Percentiles rank a stretch among this genome's conserved stretches.
Conservation (phyloP, 164 flowering plant genomes). For the Sextonia rubra region DNA sequence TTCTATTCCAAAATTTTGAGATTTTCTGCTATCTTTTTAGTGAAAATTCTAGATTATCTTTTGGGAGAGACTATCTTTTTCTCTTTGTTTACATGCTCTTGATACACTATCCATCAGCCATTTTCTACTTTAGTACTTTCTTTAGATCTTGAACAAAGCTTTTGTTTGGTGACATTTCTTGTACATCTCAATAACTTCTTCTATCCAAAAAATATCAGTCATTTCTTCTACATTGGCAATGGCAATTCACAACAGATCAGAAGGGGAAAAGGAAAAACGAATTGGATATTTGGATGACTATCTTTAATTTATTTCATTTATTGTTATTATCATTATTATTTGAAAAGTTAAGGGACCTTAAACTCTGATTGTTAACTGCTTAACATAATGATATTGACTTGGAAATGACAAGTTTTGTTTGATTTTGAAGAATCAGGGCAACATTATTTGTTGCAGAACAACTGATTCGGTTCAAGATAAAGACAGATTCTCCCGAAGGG, state of each 20-base stretch:
- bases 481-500: constrained; percentile 45
- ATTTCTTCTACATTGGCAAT: background rate
- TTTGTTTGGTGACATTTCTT: too few species aligned
- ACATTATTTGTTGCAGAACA: constrained; percentile 40
- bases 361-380: background rate
- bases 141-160: too few species aligned
- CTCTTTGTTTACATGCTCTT: too few species aligned
- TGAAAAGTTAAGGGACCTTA: background rate
- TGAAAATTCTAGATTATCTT: too few species aligned
- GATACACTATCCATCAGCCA: too few species aligned
- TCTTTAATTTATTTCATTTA: background rate
- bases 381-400: background rate
- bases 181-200: too few species aligned
- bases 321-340: too few species aligned
- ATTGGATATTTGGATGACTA: background rate
- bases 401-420: background rate
- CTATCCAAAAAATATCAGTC: too few species aligned
- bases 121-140: too few species aligned
- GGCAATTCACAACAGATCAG: background rate
- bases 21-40: too few species aligned
- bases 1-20: too few species aligned
- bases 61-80: too few species aligned
- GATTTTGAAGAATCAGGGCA: constrained; percentile 30
- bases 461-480: constrained; percentile 23
- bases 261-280: background rate